Base-by-base conservation (phyloP, 805 yeast species). In the Metschnikowia cubensis region DNA sequence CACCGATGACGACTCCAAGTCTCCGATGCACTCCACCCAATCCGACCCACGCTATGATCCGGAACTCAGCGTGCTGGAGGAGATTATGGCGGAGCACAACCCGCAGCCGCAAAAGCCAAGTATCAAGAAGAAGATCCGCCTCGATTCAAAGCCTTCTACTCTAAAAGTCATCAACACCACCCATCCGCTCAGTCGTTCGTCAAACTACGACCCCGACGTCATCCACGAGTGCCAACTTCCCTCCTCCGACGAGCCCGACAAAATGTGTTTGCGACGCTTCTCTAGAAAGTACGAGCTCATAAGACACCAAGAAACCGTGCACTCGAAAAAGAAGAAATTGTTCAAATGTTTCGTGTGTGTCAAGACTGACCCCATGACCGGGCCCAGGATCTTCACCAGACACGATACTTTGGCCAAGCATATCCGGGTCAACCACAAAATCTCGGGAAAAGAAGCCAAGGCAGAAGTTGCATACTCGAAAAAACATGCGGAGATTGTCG, bases 251-350 rank as follows among this genome's bases (percentile, higher is more conserved):
- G 76, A 71, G 42, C 72, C 75, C 3, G 62, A 65, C 35, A 66
- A 66, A 53, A 52, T 69, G 45, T 74, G 78, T 50, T 61, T 71
- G 52, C 69, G 78, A 42, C 60, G 77, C 29, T 74, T 74, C 53
- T 70, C 76, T 20, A 61, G 78, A 46, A 96, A 97, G 17, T 92
- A 92, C 65, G 99, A 92, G 71, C 75, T 92, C 62, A 86, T 91
- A 22, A 81, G 99, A 60, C 99, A 92, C 68, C 97, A 92, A 67
- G 96, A 92, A 62, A 94, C 98, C 0, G 91, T 92, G 48, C 99
- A 92, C 67, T 94, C 97, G 1, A 77, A 87, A 43, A 86, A 85
- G 65, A 86, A 92, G 69, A 87, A 87, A 60, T 82, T 86, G 44
- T 94, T 84, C 74, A 83, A 87, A 64, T 92, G 99, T 68, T 83